A percentile compares a stretch with the other conserved stretches of the same genome.
These are phyloP conservation scores for Berkeleyomyces rouxiae DNA, from an alignment of 2,329 filamentous ascomycete genomes.

Conservation along the genomic window DNA sequence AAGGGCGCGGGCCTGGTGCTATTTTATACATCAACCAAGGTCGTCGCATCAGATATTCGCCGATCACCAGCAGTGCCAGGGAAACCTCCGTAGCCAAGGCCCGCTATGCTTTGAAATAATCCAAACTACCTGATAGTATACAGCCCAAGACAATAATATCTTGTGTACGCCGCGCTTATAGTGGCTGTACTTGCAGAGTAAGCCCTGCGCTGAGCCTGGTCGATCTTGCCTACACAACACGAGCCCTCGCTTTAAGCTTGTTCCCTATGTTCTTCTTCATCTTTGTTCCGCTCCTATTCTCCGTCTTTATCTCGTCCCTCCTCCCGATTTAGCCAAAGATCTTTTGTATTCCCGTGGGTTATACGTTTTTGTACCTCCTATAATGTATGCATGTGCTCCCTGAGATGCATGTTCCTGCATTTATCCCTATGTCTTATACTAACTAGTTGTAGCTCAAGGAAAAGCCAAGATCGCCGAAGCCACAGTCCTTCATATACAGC, in stretches of 20 bases:
- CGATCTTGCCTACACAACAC: no score
- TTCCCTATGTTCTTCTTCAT: background rate
- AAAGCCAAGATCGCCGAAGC: background rate
- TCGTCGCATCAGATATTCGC: background rate
- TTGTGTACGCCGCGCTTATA: background rate
- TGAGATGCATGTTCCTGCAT: conserved; percentile 1
- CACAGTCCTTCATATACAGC: background rate
- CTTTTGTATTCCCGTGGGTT: no score
- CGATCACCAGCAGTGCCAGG: background rate
- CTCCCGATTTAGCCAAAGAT: background rate
- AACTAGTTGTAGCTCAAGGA: background rate
- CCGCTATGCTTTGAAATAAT: background rate
- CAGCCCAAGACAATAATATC: background rate
- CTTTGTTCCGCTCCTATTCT: background rate
- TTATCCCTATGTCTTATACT: background rate
- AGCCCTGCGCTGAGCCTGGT: no score
- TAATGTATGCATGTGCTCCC: background rate
- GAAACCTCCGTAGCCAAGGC: background rate
- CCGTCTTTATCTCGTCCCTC: background rate
- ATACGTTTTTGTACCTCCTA: background rate
- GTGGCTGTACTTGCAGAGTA: background rate
- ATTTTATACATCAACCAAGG: background rate
- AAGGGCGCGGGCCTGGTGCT: no score
- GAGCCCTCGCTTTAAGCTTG: background rate
- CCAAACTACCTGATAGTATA: background rate